These are phyloP conservation scores for slime mould (Dictyostelium discoideum) DNA, from an alignment of 78 protist genomes.

Conservation along the genomic window DNA sequence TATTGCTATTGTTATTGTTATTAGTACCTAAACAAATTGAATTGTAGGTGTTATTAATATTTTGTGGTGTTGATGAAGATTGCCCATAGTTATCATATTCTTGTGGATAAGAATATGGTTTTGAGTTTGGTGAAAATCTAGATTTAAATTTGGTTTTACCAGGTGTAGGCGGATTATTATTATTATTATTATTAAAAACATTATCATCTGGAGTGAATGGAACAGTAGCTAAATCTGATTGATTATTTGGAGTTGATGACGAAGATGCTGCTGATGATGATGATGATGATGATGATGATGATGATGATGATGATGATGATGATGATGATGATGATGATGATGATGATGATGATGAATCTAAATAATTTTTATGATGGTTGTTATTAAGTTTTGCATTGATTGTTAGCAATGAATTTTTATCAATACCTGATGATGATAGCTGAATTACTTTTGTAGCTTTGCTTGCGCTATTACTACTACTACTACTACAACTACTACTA, in stretches of 20 bases:
- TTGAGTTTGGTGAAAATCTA: slow-evolving; percentile 12
- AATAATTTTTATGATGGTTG: neutral
- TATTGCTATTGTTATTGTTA: neutral
- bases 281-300: neutral
- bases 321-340: neutral
- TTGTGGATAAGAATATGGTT: neutral
- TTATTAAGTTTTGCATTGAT: slow-evolving; percentile 52
- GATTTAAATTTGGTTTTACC: slow-evolving; percentile 30
- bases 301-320: neutral
- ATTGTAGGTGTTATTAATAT: neutral
- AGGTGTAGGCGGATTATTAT: slow-evolving; percentile 1
- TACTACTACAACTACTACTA: neutral
- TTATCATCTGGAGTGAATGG: neutral
- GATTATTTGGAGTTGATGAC: neutral
- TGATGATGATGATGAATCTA: neutral
- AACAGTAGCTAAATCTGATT: neutral
- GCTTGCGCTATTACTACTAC: neutral
- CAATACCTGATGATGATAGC: slow-evolving; percentile 26
- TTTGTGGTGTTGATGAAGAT: slow-evolving; percentile 6
- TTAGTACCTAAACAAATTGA: neutral
- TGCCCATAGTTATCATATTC: neutral
- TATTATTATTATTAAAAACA: neutral
- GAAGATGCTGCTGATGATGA: neutral
- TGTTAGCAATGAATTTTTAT: slow-evolving; percentile 28
- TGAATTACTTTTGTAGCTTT: neutral